Evolutionary conservation across 345 rosid species (phyloP), one percentile per base, ranked within the genome.

Genomic region (Salix brachista): DNA sequence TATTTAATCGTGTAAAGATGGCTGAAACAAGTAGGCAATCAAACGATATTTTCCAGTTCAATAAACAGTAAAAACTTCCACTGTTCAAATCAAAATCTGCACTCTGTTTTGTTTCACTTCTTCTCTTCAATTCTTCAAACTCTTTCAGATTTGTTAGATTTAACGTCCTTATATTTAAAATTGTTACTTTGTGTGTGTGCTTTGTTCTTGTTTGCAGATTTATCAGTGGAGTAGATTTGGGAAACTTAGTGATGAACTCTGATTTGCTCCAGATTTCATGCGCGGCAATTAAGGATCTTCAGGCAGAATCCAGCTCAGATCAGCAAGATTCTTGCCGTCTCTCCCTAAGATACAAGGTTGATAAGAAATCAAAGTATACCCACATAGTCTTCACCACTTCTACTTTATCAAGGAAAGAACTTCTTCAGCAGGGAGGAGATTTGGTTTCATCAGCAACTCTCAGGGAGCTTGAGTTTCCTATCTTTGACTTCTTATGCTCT

Each of bases 161-260:
- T 44, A 12, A 44, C 50, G 17, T 44, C 50, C 50, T 44, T 44
- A 13, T 11, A 30, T 44, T 13, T 44, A 44, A 44, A 14, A 44
- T 39, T 39, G 17, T 13, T 13, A 4, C 48, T 13, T 13, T 44
- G 0, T 44, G 42, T 65, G 18, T 13, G 10, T 13, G 74, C n/a
- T 36, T 36, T 44, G 30, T 18, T 46, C 11, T 65, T 56, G 46
- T 26, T 37, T 83, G 44, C 88, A 85, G 90, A 72, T 82, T 68
- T 41, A 77, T 80, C 83, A 71, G 80, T 44, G 82, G 88, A 4
- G 26, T 72, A 16, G 88, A 82, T 54, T 80, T 84, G 65, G 91
- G 87, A 65, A 86, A 79, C 77, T 82, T 89, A 34, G 76, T 75
- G 79, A 79, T 85, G 77, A 83, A 80, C 80, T 89, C 97, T 4